phyloP scores from a whole-genome alignment of 805 yeast genomes.

The Saturnispora zaruensis region DNA sequence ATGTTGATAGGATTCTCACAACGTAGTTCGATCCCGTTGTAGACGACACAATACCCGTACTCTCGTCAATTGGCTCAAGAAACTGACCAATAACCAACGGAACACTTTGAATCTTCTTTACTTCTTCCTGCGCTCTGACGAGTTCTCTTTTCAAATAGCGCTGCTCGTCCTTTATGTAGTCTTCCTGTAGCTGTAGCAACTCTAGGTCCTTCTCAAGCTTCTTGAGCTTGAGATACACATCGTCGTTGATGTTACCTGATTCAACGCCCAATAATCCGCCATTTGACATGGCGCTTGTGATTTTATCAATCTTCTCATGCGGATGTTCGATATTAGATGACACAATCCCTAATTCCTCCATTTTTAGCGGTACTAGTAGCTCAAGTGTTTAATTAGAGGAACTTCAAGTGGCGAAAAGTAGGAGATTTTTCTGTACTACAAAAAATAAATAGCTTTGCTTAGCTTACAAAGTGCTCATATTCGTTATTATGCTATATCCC shows the following conservation, averaged over 20 bases:
- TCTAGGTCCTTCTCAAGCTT: conserved; percentile 87
- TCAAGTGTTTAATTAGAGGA: neutral
- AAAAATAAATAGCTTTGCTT: neutral
- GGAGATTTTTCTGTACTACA: neutral
- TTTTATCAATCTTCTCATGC: conserved; percentile 12
- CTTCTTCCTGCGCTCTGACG: conserved; percentile 96
- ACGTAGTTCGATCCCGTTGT: conserved; percentile 98
- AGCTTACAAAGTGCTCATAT: neutral
- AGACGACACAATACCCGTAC: conserved; percentile 92
- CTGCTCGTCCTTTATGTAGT: conserved; percentile 95
- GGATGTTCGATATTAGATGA: conserved; percentile 15
- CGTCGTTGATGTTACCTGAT: conserved; percentile 30
- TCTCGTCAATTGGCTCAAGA: conserved; percentile 92
- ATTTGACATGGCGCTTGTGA: conserved; percentile 9
- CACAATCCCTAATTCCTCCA: conserved; percentile 59
- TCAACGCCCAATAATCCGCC: conserved; percentile 23
- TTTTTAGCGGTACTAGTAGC: conserved; percentile 15
- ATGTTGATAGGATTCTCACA: conserved; percentile 86
- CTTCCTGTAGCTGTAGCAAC: conserved; percentile 79
- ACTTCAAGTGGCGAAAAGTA: conserved; percentile 4
- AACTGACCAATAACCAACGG: conserved; percentile 98
- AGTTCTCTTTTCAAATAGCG: conserved; percentile 92
- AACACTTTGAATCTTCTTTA: conserved; percentile 92
- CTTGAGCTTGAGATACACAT: conserved; percentile 78
- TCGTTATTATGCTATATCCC: neutral